Percentiles rank a stretch among this genome's conserved stretches.
Conservation (phyloP, 768 basidiomycete genomes). For the Tylopilus sp. region DNA sequence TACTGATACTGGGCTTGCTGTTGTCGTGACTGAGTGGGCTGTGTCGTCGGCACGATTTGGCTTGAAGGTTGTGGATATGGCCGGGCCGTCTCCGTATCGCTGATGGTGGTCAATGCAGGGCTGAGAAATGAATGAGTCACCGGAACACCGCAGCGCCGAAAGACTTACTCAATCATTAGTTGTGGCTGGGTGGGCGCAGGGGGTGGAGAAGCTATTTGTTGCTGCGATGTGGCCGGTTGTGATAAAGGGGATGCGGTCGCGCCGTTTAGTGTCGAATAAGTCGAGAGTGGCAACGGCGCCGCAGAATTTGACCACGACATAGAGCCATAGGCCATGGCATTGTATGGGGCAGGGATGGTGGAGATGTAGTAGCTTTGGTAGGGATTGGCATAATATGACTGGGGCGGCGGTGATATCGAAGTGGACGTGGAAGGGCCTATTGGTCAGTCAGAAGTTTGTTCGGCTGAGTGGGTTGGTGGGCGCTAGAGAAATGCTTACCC, state of each 20-base stretch:
- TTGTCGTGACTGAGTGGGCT: constrained; percentile 33
- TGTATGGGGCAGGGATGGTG: constrained; percentile 44
- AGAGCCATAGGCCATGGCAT: constrained; percentile 52
- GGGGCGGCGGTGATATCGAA: constrained; percentile 38
- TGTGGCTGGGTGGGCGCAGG: constrained; percentile 24
- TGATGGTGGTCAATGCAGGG: constrained; percentile 58
- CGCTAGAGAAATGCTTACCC: constrained; percentile 39
- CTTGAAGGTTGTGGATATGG: constrained; percentile 44
- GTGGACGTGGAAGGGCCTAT: constrained; percentile 39
- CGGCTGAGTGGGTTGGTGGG: constrained; percentile 17
- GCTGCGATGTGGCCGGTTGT: constrained; percentile 29
- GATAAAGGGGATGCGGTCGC: constrained; percentile 52
- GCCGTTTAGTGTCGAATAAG: constrained; percentile 74
- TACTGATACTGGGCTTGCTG: constrained; percentile 38
- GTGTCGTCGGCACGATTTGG: constrained; percentile 36
- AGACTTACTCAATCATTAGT: constrained; percentile 69
- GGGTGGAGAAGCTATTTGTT: constrained; percentile 29
- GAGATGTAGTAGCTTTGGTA: constrained; percentile 42
- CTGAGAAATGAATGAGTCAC: constrained; percentile 34
- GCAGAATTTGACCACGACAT: constrained; percentile 43
- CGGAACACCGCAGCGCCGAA: constrained; percentile 1
- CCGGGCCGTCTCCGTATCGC: constrained; percentile 44
- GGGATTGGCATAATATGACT: constrained; percentile 40
- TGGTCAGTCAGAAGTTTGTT: constrained; percentile 11
- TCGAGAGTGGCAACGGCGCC: constrained; percentile 57